Conservation (phyloP, 768 basidiomycete species). For the Auriscalpium vulgare region DNA sequence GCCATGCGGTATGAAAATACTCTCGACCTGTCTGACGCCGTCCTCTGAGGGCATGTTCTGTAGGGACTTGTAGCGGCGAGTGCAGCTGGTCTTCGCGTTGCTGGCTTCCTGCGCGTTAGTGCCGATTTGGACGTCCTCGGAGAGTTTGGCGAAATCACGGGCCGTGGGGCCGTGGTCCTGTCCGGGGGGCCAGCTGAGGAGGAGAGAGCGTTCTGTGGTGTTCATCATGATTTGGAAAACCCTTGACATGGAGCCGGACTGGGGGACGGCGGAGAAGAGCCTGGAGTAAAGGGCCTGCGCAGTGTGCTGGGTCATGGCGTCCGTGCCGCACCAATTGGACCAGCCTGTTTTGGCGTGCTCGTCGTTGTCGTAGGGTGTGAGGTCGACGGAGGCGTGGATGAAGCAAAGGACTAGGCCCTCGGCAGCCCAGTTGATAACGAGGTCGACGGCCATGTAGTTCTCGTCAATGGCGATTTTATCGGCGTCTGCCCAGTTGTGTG, state of each 20-base stretch:
- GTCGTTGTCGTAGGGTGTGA: constrained; percentile 65
- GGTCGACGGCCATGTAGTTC: constrained; percentile 80
- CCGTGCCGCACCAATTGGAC: constrained; percentile 88
- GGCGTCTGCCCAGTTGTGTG: constrained; percentile 48
- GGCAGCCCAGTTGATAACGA: constrained; percentile 86
- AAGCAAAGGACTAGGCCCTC: constrained; percentile 85
- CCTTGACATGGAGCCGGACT: constrained; percentile 42
- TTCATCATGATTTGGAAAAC: constrained; percentile 78
- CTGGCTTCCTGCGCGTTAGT: constrained; percentile 40
- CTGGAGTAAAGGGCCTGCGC: constrained; percentile 50
- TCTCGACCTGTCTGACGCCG: constrained; percentile 63
- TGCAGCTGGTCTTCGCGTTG: constrained; percentile 81
- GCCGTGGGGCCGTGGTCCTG: constrained; percentile 28
- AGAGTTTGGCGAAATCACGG: constrained; percentile 46
- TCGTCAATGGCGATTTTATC: constrained; percentile 63
- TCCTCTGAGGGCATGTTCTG: constrained; percentile 48
- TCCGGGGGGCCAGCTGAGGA: constrained; percentile 77
- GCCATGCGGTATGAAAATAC: constrained; percentile 90
- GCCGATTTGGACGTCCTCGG: constrained; percentile 60
- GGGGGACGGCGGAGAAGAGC: constrained; percentile 48
- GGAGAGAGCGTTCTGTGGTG: constrained; percentile 43
- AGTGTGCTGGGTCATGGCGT: constrained; percentile 48
- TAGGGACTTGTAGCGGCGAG: constrained; percentile 70
- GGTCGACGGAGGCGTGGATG: constrained; percentile 76
- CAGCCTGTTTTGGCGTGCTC: constrained; percentile 65